These are phyloP conservation scores for Eucalyptus camaldulensis DNA, from an alignment of 345 rosid species.

Conservation along the genomic window DNA sequence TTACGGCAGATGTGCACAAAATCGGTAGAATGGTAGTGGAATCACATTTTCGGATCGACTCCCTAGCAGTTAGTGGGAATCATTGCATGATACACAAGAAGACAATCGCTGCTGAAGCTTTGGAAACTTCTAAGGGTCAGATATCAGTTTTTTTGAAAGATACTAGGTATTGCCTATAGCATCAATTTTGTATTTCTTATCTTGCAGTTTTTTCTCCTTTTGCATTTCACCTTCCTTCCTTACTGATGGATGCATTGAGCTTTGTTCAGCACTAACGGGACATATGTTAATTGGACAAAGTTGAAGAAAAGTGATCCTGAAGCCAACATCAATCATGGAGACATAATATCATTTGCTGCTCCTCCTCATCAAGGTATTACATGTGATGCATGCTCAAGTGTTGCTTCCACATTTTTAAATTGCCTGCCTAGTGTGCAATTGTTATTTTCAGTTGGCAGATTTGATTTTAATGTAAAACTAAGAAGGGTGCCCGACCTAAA, in stretches of 20 bases:
- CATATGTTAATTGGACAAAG: conserved; percentile 74
- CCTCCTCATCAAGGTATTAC: conserved; percentile 77
- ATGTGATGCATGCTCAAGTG: background rate
- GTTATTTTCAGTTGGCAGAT: background rate
- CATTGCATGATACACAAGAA: conserved; percentile 75
- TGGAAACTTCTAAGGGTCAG: conserved; percentile 2
- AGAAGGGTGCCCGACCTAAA: background rate
- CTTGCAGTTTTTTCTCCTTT: background rate
- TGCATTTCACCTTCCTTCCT: background rate
- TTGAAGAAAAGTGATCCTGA: conserved; percentile 55
- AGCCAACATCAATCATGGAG: conserved; percentile 63
- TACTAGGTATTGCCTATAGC: conserved; percentile 36
- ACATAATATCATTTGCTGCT: conserved; percentile 72
- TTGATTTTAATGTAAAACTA: background rate
- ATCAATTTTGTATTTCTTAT: background rate
- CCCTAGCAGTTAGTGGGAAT: conserved; percentile 57
- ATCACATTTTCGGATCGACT: conserved; percentile 46
- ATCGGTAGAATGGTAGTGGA: conserved; percentile 69
- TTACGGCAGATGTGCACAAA: conserved; percentile 59
- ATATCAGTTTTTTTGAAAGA: conserved; percentile 60
- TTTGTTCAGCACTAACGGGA: conserved; percentile 71
- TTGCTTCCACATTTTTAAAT: background rate
- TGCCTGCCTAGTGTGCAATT: background rate
- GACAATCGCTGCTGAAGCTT: conserved; percentile 9
- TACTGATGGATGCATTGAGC: background rate